These are phyloP conservation scores for Arabis alpina DNA, from an alignment of 345 rosid genomes.

Conservation along the genomic window DNA sequence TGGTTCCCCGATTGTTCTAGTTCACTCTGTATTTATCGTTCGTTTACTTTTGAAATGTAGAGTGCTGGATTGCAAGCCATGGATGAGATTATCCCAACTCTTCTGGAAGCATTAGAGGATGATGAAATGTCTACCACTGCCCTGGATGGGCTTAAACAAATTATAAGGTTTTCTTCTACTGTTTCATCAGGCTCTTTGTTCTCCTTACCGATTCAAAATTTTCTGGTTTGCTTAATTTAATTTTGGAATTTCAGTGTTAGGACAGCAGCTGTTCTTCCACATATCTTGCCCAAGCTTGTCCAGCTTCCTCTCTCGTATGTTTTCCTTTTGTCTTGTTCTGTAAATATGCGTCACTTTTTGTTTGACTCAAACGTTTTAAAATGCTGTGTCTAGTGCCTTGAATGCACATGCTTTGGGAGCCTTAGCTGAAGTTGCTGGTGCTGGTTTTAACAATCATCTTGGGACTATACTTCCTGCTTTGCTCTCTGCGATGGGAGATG, in stretches of 20 bases:
- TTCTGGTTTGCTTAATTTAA: slow-evolving; percentile 34
- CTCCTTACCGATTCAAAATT: slow-evolving; percentile 15
- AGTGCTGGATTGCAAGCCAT: slow-evolving; percentile 99
- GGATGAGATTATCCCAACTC: slow-evolving; percentile 97
- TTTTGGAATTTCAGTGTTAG: slow-evolving; percentile 70
- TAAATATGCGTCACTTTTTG: slow-evolving; percentile 14
- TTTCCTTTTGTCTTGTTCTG: slow-evolving; percentile 35
- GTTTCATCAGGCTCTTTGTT: slow-evolving; percentile 9
- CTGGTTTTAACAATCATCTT: slow-evolving; percentile 87
- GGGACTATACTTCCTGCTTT: slow-evolving; percentile 91
- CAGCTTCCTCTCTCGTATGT: slow-evolving; percentile 92
- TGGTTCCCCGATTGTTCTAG: slow-evolving; percentile 17
- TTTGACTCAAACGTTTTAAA: slow-evolving; percentile 16
- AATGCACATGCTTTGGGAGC: slow-evolving; percentile 99
- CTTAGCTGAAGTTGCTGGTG: slow-evolving; percentile 96
- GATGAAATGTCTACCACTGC: slow-evolving; percentile 90
- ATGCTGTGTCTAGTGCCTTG: slow-evolving; percentile 66
- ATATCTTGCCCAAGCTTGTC: slow-evolving; percentile 95
- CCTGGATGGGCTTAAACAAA: slow-evolving; percentile 95
- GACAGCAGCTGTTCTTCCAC: slow-evolving; percentile 96
- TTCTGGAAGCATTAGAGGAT: slow-evolving; percentile 92
- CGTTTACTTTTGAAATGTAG: slow-evolving; percentile 46
- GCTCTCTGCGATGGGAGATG: slow-evolving; percentile 83
- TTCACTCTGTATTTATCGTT: not conserved
- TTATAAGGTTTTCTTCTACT: slow-evolving; percentile 62